Percentiles rank a stretch among this genome's conserved stretches.
These are phyloP conservation scores for Diaporthe longicolla DNA, from an alignment of 2,329 filamentous ascomycete genomes.

Conservation along the genomic window DNA sequence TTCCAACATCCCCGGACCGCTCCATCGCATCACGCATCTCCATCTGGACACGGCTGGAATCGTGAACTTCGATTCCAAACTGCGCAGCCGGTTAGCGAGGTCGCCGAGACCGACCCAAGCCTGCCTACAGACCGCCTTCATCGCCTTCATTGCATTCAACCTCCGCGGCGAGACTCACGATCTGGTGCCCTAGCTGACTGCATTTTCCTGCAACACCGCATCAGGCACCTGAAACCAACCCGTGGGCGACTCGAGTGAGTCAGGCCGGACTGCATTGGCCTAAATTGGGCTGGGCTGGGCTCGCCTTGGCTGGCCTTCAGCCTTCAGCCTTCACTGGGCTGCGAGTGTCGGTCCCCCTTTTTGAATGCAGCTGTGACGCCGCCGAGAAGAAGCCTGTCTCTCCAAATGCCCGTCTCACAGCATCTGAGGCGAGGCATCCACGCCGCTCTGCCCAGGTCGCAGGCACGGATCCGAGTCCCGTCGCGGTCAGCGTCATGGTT, in stretches of 20 bases:
- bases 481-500: not conserved
- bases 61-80: not conserved
- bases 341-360: not conserved
- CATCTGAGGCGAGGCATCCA: constrained; percentile 25
- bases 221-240: not conserved
- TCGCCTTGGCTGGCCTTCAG: not conserved
- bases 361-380: constrained; percentile 8
- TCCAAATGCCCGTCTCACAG: constrained; percentile 28
- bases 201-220: not conserved
- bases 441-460: not conserved
- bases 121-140: not conserved
- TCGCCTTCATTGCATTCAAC: not conserved
- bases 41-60: not conserved
- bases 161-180: not conserved
- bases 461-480: not conserved
- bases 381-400: constrained; percentile 3
- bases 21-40: not conserved
- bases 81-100: not conserved
- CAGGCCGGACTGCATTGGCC: not conserved
- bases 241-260: not conserved
- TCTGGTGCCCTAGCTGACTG: not conserved
- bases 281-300: not conserved
- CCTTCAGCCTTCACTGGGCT: not conserved
- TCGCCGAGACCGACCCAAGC: not conserved
- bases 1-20: not conserved